Percentiles rank a stretch among this genome's conserved stretches.
Conservation (phyloP, 768 basidiomycete genomes). For the Leucocoprinus leucothites region DNA sequence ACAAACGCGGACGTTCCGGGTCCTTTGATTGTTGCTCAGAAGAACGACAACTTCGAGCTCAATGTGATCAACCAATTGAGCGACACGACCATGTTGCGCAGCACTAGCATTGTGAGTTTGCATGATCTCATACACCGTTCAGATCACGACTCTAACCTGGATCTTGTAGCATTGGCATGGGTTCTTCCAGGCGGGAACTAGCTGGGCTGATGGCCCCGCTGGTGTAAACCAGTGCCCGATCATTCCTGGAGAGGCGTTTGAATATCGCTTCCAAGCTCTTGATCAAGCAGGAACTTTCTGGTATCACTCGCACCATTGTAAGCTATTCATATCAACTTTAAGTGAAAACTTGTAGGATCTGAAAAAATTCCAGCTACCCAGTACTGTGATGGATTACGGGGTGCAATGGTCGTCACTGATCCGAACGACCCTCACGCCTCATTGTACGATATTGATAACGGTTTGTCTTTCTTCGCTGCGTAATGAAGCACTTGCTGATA, state of each 20-base stretch:
- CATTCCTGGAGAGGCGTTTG: conserved; percentile 32
- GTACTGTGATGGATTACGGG: conserved; percentile 50
- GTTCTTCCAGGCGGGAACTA: conserved; percentile 29
- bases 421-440: conserved; percentile 24
- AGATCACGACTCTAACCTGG: not conserved
- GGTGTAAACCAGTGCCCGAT: conserved; percentile 42
- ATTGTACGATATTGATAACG: conserved; percentile 33
- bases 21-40: conserved; percentile 21
- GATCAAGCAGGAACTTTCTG: conserved; percentile 43
- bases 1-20: conserved; percentile 23
- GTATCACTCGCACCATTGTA: conserved; percentile 30
- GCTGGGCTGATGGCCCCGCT: conserved; percentile 37
- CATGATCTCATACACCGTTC: not conserved
- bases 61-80: conserved; percentile 46
- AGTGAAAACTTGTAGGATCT: not conserved
- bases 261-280: conserved; percentile 32
- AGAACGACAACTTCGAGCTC: conserved; percentile 41
- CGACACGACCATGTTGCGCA: conserved; percentile 46
- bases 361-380: conserved; percentile 28
- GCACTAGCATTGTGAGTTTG: conserved; percentile 45
- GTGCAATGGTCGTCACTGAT: conserved; percentile 40
- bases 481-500: not conserved
- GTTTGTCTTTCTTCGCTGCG: conserved; percentile 25
- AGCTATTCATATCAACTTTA: not conserved
- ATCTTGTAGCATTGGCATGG: conserved; percentile 43